phyloP scores from a whole-genome alignment of 1,284 basidiomycete species.

The Retiboletus flavoniger region DNA sequence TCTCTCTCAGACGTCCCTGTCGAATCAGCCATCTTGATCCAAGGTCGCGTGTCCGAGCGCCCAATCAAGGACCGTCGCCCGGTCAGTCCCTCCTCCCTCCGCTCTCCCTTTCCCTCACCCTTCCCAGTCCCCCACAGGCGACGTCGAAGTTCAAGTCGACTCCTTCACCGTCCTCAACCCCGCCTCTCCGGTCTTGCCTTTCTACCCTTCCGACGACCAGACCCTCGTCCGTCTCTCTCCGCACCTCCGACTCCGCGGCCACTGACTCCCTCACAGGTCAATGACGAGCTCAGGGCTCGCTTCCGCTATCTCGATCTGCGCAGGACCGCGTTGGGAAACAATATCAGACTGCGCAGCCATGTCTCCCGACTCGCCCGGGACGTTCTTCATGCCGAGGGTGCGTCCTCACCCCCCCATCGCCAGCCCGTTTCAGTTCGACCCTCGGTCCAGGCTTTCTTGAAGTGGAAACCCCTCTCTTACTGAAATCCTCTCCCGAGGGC shows the following conservation, averaged over 20 bases:
- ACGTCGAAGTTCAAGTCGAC: conserved; percentile 79
- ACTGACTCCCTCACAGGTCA: conserved; percentile 53
- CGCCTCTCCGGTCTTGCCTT: conserved; percentile 69
- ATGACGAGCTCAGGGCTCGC: conserved; percentile 81
- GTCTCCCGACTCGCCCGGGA: conserved; percentile 79
- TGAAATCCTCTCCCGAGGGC: conserved; percentile 92
- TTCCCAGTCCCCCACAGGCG: conserved; percentile 57
- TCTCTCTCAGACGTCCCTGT: conserved; percentile 62
- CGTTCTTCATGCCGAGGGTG: conserved; percentile 73
- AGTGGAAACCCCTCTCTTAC: conserved; percentile 91
- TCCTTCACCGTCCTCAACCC: conserved; percentile 76
- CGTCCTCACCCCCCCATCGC: conserved; percentile 17
- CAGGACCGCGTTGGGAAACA: conserved; percentile 67
- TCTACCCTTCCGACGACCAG: conserved; percentile 73
- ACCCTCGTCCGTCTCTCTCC: conserved; percentile 58
- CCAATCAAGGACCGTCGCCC: conserved; percentile 60
- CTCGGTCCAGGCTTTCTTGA: conserved; percentile 72
- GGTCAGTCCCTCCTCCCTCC: conserved; percentile 37
- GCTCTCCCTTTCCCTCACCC: conserved; percentile 13
- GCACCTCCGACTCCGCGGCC: conserved; percentile 4
- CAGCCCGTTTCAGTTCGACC: conserved; percentile 3
- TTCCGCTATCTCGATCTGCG: conserved; percentile 90
- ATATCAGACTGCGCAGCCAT: conserved; percentile 76
- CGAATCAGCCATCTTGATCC: conserved; percentile 74
- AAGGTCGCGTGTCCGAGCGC: conserved; percentile 66